Base-by-base conservation (phyloP, 2,329 filamentous ascomycete genomes). In the Leptodontidium sp. region DNA sequence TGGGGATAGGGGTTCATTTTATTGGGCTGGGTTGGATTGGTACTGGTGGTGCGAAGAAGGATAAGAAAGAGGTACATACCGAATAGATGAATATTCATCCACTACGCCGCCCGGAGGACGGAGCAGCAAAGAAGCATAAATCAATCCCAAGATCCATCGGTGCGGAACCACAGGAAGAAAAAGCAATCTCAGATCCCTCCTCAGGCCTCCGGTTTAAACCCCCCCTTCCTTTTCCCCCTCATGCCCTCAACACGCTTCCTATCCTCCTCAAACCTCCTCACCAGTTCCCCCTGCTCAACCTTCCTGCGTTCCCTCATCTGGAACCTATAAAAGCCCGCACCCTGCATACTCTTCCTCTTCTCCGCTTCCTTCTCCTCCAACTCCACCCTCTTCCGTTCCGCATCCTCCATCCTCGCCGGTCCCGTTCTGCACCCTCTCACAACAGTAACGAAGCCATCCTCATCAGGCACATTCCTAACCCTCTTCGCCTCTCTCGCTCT, bases 391-490 rank as follows among this genome's bases (percentile, higher is more conserved):
- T 85, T 85, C 74, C 88, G 87, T 77, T 89, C 87, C 17, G 90
- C 88, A 75, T 92, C 93, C 74, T 91, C 91, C 70, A 89, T 86
- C 65, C 90, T 87, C 1, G 92, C 94, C 0, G 93, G 90, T n/a
- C 91, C 91, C 7, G 85, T 85, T 68, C 91, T 84, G 49, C 92
- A 92, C 32, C 94, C 94, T 65, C 92, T 87, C 1, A 90, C 92
- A 29, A 99, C 96, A 3, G 94, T 98, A 61, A 98, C 87, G 79
- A 99, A 99, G 1, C 96, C 96, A 79, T 99, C 96, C 77, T 93
- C 94, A 79, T 99, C 96, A 0, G 95, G 93, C 76, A 93, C 90
- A 74, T 91, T 91, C 70, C 93, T 89, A 70, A 91, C 83, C 66
- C 87, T 83, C 81, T 88, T 89, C 78, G 82, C 91, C 77, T 84